A percentile compares a stretch with the other conserved stretches of the same genome.
These are phyloP conservation scores for Trametopsis cervina DNA, from an alignment of 768 basidiomycete genomes.

Conservation along the genomic window DNA sequence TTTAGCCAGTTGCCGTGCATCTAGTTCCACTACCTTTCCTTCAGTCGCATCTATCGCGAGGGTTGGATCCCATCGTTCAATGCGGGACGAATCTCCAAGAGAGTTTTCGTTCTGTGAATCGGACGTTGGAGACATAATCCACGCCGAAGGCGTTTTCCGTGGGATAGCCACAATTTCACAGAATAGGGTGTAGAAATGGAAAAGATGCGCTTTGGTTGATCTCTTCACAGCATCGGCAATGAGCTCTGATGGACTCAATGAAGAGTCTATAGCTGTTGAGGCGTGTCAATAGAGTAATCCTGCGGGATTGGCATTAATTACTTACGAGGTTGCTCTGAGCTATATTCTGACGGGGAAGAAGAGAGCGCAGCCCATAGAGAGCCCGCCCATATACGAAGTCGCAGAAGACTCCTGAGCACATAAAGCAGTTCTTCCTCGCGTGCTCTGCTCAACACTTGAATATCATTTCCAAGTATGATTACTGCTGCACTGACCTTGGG, in stretches of 20 bases:
- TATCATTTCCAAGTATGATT: background rate
- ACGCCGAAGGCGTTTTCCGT: conserved; percentile 58
- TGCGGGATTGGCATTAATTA: conserved; percentile 1
- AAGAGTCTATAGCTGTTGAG: conserved; percentile 33
- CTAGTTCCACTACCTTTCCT: conserved; percentile 40
- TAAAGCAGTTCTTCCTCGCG: conserved; percentile 89
- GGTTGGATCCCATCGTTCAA: conserved; percentile 13
- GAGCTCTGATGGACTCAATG: conserved; percentile 42
- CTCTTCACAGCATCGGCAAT: conserved; percentile 68
- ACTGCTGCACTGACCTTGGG: conserved; percentile 48
- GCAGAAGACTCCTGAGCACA: conserved; percentile 68
- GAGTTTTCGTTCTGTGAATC: background rate
- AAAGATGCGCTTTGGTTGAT: conserved; percentile 76
- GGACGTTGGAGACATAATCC: conserved; percentile 32
- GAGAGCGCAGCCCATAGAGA: conserved; percentile 73
- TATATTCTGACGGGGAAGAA: conserved; percentile 50
- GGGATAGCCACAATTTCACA: conserved; percentile 76
- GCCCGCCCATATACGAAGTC: conserved; percentile 67
- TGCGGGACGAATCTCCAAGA: conserved; percentile 3
- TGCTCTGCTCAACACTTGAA: conserved; percentile 37
- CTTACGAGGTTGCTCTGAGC: conserved; percentile 53
- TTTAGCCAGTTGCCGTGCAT: conserved; percentile 60
- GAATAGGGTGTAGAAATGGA: conserved; percentile 77
- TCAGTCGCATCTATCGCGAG: conserved; percentile 18
- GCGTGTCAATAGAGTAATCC: conserved; percentile 1